These are phyloP conservation scores for Aspergillus quadricinctus DNA, from an alignment of 2,329 filamentous ascomycete species.

Conservation along the genomic window DNA sequence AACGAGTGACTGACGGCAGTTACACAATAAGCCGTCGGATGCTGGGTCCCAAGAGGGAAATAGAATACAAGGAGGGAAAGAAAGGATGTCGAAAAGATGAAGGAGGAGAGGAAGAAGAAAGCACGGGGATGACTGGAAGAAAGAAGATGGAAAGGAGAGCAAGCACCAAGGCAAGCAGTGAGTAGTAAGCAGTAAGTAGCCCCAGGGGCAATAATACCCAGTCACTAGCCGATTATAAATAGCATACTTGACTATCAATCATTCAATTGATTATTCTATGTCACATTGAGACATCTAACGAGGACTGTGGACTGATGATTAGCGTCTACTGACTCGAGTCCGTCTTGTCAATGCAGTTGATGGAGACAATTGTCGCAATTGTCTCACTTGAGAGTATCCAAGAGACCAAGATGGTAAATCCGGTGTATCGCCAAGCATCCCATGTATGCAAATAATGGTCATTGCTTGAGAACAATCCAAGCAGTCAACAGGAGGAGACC, in stretches of 20 bases:
- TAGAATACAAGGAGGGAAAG: conserved; percentile 5
- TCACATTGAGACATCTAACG: background rate
- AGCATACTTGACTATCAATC: background rate
- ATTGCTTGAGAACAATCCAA: background rate
- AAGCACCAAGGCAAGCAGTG: background rate
- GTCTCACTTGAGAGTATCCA: background rate
- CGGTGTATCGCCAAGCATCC: background rate
- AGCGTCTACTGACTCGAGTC: background rate
- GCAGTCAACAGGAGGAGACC: background rate
- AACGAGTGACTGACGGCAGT: background rate
- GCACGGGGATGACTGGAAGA: conserved; percentile 9
- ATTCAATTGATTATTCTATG: background rate
- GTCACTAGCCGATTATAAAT: background rate
- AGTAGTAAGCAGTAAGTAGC: background rate
- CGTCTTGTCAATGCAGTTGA: background rate
- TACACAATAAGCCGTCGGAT: background rate
- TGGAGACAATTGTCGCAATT: background rate
- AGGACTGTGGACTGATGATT: background rate
- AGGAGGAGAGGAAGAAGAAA: conserved; percentile 7
- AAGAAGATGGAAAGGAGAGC: conserved; percentile 7
- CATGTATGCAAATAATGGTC: background rate
- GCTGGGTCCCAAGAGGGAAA: background rate
- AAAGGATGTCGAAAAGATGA: conserved; percentile 3
- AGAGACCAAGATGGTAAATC: background rate
- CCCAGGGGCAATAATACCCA: background rate